Base-by-base conservation (phyloP, 2,329 filamentous ascomycete species). In the Pestalotiopsis sp. region DNA sequence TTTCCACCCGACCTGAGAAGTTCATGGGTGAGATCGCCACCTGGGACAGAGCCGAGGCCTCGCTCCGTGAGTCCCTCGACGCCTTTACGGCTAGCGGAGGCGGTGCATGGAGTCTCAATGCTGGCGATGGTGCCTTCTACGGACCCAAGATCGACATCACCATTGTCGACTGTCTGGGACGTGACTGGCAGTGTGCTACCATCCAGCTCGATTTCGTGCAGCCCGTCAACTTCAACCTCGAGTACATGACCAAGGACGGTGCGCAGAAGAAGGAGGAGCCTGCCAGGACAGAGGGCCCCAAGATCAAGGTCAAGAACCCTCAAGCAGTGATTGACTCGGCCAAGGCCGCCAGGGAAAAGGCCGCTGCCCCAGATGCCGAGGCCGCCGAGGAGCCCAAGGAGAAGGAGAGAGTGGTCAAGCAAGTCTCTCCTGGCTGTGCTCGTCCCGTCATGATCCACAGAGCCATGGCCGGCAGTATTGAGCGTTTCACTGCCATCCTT, bases 91-190 rank as follows among this genome's bases (percentile, higher is more conserved):
- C 81, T 22, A 79, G 80, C 67, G 80, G 80, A 22, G 76, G 71
- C 58, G 86, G 89, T 40, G 84, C 89, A 71, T 99, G 96, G 96
- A 92, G 93, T 79, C 85, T 97, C 64, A 97, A 98, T 81, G 92
- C 94, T 69, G 96, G 95, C 67, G 96, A 99, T 75, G 96, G 96
- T 77, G 96, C 96, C 65, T 99, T 98, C 83, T 99, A 99, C 79
- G 96, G 96, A 1, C 96, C 96, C 64, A 99, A 99, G 88, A 97
- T 98, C 74, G 96, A 99, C 75, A 96, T 99, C 76, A 97, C 93
- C 70, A 94, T 99, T 76, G 91, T 90, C 64, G 95, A 98, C 80
- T 93, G 93, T 59, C 84, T 98, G 72, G 89, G 90, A 80, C 89
- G 94, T 78, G 93, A 94, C 69, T 92, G 90, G 83, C 92, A 97